Evolutionary conservation across 1,139 yeast genomes (phyloP), one percentile per base, ranked within the genome.

Genomic region (Saccharomyces hybrid): DNA sequence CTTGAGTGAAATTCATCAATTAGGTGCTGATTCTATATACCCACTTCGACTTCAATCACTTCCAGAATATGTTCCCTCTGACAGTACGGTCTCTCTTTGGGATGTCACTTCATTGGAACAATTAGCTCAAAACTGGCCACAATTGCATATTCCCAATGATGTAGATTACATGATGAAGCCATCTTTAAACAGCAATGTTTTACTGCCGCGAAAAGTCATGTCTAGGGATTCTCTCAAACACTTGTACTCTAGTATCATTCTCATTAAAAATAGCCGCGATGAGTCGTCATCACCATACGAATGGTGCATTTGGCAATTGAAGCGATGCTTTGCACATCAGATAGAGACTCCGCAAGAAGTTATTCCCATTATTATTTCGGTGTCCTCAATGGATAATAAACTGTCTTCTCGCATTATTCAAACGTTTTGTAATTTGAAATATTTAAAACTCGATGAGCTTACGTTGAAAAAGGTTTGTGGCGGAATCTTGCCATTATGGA

Each of bases 1-100:
- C 19, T 19, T 58, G 66, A 53, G 57, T 53, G 48, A 41, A 31
- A 32, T 49, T 51, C n/a, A 5, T 56, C 44, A 38, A 38, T 25
- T 38, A 16, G 44, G 26, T 16, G 19, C 25, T 13, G 44, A 6
- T 13, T 16, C 44, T 11, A 38, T 25, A 7, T 25, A n/a, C 25
- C 26, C 44, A 19, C 44, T 38, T 25, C 44, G 25, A 19, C 44
- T 38, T 14, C 44, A 19, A 11, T 38, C 44, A 19, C 11, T 38
- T 4, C 25, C 25, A 9, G 26, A 26, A 38, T 11, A 38, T 38
- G 9, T 19, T 9, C 6, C 26, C 44, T 16, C 44, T 3, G 19
- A 38, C 11, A 19, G 25, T 9, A 38, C 11, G 26, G 44, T 38
- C 7, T 38, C 44, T 11, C 44, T 38, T 9, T 9, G 19, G 26